Evolutionary conservation across 352 stramenopile genomes (phyloP), one percentile per base, ranked within the genome.

Genomic region (Saprolegnia diclina): DNA sequence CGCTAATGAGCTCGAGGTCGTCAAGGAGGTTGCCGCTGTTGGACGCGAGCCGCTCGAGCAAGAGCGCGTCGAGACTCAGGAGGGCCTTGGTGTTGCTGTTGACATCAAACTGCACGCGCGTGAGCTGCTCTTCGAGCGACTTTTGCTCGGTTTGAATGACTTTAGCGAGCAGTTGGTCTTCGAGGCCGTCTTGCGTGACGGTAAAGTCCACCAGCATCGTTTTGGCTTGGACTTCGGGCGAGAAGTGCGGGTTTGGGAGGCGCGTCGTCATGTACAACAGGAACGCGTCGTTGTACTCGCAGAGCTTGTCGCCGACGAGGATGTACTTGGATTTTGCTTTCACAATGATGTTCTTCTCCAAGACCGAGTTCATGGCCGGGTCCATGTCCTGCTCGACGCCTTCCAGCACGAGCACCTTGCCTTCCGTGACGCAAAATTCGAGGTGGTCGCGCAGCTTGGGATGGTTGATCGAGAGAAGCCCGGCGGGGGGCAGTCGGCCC

Each of bases 121-220:
- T 80, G n/a, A 97, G 75, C 64, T 95, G 85, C 67, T 97, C 91
- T 73, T 97, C 91, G 0, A 97, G 78, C 10, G 80, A 91, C 40
- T 79, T 85, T 62, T 97, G 90, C 63, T 98, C 91, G 64, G 96
- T 90, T 57, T 92, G 85, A 62, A 97, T 97, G 21, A 97, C 89
- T n/a, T 87, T 77, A 13, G 87, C 90, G 0, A 97, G 75, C 5
- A 97, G 73, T 66, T 97, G 91, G 71, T 97, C 91, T 63, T 97
- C 91, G 0, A 97, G 72, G 4, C 91, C 91, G 56, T 87, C 83
- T 71, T 94, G 83, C 19, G 91, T 97, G 19, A 97, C 91, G 0
- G 90, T 97, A 67, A 97, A 97, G 66, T 97, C 89, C 14, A 97
- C 82, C 19, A 91, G 75, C 66, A 86, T 79, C 16, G 80, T 82